Evolutionary conservation across 306 rosid species (phyloP), one percentile per base, ranked within the genome.

Genomic region (Sphenostylis stenocarpa): DNA sequence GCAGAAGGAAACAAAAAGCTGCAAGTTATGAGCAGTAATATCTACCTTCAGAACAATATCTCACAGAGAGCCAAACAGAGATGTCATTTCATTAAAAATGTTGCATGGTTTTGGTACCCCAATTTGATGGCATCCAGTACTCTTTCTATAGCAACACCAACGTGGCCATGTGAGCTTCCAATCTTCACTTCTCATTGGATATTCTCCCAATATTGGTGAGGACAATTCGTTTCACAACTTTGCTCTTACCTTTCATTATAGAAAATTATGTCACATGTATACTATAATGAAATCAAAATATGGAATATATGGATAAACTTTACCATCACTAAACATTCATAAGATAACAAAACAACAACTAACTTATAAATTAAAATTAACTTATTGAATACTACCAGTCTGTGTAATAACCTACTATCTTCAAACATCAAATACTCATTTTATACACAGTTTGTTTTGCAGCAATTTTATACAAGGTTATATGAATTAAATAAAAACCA

Each of bases 31-130:
- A 82, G 63, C 43, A 82, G 83, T 63, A 72, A 79, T 67, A 79
- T 84, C 58, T 68, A 75, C 48, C 77, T 67, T 62, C 83, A 72
- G 85, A 76, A 84, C 74, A 84, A 72, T 78, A 78, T 75, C 75
- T 81, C 47, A 65, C 26, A 75, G 79, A 34, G 71, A 49, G 80
- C 67, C 85, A 84, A 81, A 81, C 75, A 78, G 79, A 77, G 83
- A 78, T 84, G 79, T 79, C 80, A 69, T 80, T 84, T 77, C 84
- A 82, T 80, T 69, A 73, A 69, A 84, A 82, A 73, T 48, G 62
- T 84, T 79, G 67, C 85, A 87, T 84, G 75, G 28, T 63, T 82
- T 72, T 73, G 84, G 85, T 28, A 80, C 80, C 85, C 79, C 77
- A 74, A 33, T 74, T 70, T 80, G 77, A 86, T 77, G 70, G 80